Evolutionary conservation across 129 eudicot genomes (phyloP).

Genomic region (Flaveria linearis): DNA sequence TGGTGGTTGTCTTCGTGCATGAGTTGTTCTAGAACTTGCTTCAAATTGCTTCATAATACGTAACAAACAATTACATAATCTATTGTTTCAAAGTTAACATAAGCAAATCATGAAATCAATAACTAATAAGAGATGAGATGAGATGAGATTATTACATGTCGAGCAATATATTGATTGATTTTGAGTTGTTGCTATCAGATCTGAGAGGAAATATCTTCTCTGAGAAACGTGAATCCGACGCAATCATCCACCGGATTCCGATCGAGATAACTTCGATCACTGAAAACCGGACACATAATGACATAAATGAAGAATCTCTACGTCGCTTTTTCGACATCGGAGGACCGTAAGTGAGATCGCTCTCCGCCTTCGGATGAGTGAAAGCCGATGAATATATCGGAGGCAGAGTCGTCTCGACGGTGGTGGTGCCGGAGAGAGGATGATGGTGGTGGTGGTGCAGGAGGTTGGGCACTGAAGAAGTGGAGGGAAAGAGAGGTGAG

Average conservation of each 20-base stretch:
- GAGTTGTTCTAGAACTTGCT: constrained; percentile 50
- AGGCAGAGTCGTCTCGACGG: neutral
- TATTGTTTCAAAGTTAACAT: neutral
- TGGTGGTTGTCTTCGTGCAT: constrained; percentile 27
- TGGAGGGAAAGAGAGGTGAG: too few relatives aligned
- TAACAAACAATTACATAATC: neutral
- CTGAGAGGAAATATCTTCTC: constrained; percentile 32
- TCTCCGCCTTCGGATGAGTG: neutral
- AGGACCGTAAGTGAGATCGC: neutral
- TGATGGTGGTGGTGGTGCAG: neutral
- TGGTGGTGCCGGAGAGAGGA: constrained; percentile 1
- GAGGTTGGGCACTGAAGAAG: too few relatives aligned
- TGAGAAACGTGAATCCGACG: constrained; percentile 6
- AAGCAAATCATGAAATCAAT: too few relatives aligned
- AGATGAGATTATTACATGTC: constrained; percentile 37
- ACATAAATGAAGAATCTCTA: neutral
- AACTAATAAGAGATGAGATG: too few relatives aligned
- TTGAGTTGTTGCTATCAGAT: constrained; percentile 40
- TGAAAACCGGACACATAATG: neutral
- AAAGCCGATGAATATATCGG: neutral
- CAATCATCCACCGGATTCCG: neutral
- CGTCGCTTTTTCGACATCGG: neutral
- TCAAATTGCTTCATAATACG: constrained; percentile 54
- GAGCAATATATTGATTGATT: constrained; percentile 32
- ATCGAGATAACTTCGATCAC: neutral